Evolutionary conservation across 140 eudicot genomes (phyloP), one percentile per base, ranked within the genome.

Genomic region (Stevia rebaudiana): DNA sequence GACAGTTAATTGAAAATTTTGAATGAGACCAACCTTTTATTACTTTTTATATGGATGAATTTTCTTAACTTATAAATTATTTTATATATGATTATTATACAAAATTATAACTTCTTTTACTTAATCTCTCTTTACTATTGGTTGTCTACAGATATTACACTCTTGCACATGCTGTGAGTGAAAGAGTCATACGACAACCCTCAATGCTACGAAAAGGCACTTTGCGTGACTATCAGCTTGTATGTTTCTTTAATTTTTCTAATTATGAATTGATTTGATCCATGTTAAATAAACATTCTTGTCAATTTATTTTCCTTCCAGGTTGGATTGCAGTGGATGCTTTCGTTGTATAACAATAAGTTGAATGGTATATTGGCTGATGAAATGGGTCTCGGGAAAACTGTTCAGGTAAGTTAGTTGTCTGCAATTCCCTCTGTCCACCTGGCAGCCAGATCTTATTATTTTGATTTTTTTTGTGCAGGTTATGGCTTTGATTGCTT

Each of bases 311-410:
- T n/a, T 49, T 9, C 52, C 25, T 72, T 72, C 56, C 83, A 92
- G 98, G 98, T 92, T 80, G 98, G 98, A 24, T 78, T 92, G 77
- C 98, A 92, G 78, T 92, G 98, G 98, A 92, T 85, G 92, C 89
- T 92, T 70, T 92, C 99, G 35, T 85, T 88, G 69, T 88, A 94
- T 55, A 94, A 94, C 76, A 94, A 94, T 82, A 94, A 94, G 50
- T 59, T 94, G 52, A 94, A 94, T 61, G 99, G 99, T 43, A 94
- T 94, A 75, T 75, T 94, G 70, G 99, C 99, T n/a, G 99, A 94
- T 85, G 99, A 94, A 81, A 94, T 94, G 99, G 97, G 99, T 69
- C 95, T 94, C 15, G 99, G 97, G 76, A 94, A 94, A 78, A 94
- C 99, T 55, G 97, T 94, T 21, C 98, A 91, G 95, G 97, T 87